Conservation (phyloP, 352 stramenopile species). For the Phytophthora fragariaefolia region DNA sequence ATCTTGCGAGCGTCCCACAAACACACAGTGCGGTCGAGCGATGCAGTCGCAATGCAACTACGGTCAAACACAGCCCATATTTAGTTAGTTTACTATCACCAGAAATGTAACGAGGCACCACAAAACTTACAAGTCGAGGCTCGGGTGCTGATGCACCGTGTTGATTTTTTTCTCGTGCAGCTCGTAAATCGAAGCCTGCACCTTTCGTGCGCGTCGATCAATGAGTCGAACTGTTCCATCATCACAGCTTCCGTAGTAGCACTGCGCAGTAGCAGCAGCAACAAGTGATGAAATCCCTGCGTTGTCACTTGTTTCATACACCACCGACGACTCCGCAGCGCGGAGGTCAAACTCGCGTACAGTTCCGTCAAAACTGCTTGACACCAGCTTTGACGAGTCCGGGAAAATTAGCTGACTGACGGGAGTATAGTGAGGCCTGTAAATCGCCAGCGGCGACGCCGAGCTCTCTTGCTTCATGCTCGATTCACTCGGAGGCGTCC, state of each 20-base stretch:
- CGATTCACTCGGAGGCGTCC: constrained; percentile 42
- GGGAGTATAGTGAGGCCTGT: constrained; percentile 67
- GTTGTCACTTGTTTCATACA: constrained; percentile 56
- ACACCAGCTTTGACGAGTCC: constrained; percentile 67
- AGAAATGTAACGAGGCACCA: not conserved
- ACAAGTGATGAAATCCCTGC: constrained; percentile 70
- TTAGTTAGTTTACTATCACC: constrained; percentile 6
- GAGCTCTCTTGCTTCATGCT: constrained; percentile 25
- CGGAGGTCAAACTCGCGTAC: constrained; percentile 75
- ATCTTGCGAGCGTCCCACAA: constrained; percentile 83
- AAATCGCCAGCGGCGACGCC: constrained; percentile 50
- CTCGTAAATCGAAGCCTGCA: constrained; percentile 42
- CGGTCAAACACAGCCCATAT: constrained; percentile 4
- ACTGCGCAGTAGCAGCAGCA: constrained; percentile 22
- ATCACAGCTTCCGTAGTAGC: constrained; percentile 66
- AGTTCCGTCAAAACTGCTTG: constrained; percentile 74
- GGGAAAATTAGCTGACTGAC: constrained; percentile 76
- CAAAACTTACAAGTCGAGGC: constrained; percentile 60
- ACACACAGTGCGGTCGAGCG: constrained; percentile 79
- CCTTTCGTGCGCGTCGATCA: constrained; percentile 49
- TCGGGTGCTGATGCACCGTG: constrained; percentile 80
- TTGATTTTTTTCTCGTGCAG: constrained; percentile 90
- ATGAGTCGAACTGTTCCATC: constrained; percentile 65
- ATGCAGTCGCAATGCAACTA: constrained; percentile 81
- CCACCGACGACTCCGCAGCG: constrained; percentile 54